phyloP scores from a whole-genome alignment of 768 basidiomycete species.

The Amanita rimosa region DNA sequence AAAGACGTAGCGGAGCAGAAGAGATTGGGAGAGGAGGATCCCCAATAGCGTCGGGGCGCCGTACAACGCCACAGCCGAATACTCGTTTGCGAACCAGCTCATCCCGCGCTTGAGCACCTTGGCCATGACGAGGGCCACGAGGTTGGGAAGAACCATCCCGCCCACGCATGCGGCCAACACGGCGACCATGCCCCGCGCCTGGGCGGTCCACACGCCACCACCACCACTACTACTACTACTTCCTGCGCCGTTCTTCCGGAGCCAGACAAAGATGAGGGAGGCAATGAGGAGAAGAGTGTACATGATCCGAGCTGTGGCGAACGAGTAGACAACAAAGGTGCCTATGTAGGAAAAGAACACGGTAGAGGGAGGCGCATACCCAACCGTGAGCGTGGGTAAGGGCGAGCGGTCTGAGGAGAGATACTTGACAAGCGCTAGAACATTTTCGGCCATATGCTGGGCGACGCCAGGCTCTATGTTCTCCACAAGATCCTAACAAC shows the following conservation, averaged over 20 bases:
- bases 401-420: conserved; percentile 63
- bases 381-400: conserved; percentile 46
- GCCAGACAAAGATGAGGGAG: conserved; percentile 30
- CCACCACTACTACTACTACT: too few relatives aligned
- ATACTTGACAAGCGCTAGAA: conserved; percentile 65
- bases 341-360: conserved; percentile 74
- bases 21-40: conserved; percentile 47
- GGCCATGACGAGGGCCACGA: conserved; percentile 60
- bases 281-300: conserved; percentile 43
- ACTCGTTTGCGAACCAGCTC: conserved; percentile 79
- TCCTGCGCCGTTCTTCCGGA: conserved; percentile 8
- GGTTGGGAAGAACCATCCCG: conserved; percentile 53
- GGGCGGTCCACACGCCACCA: conserved; percentile 25
- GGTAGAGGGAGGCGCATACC: conserved; percentile 43
- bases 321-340: conserved; percentile 63
- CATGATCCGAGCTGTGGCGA: conserved; percentile 52
- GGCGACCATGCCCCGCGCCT: conserved; percentile 33
- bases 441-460: conserved; percentile 85
- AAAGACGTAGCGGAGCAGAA: conserved; percentile 16
- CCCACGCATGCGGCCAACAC: conserved; percentile 42
- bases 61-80: conserved; percentile 56
- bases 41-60: conserved; percentile 65
- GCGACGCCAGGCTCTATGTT: conserved; percentile 81
- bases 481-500: conserved; percentile 57
- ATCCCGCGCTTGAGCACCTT: conserved; percentile 52